Evolutionary conservation across 768 basidiomycete species (phyloP).

Genomic region (Inosperma sp.): DNA sequence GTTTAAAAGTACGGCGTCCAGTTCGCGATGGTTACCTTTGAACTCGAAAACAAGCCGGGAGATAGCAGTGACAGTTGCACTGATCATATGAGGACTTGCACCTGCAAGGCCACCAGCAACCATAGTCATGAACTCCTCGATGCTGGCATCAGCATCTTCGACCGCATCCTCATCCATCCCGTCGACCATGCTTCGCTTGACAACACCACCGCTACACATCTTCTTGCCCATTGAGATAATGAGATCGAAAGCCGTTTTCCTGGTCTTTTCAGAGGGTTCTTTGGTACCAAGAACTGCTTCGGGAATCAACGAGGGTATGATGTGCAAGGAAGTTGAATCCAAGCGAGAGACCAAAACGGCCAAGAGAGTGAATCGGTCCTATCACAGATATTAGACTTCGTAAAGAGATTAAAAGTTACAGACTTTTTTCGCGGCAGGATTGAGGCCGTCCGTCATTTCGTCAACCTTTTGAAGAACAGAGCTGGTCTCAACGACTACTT

Average conservation of each 20-base stretch:
- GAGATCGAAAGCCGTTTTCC: slow-evolving; percentile 85
- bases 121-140: slow-evolving; percentile 97
- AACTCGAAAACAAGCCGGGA: slow-evolving; percentile 95
- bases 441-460: slow-evolving; percentile 57
- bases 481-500: slow-evolving; percentile 52
- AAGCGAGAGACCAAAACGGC: slow-evolving; percentile 62
- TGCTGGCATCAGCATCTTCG: slow-evolving; percentile 52
- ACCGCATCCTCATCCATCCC: slow-evolving; percentile 74
- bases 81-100: slow-evolving; percentile 95
- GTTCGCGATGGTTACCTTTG: slow-evolving; percentile 59
- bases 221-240: slow-evolving; percentile 89
- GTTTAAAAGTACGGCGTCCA: too few relatives aligned
- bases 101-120: slow-evolving; percentile 91
- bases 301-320: slow-evolving; percentile 85
- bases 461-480: slow-evolving; percentile 61
- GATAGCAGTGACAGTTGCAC: slow-evolving; percentile 91
- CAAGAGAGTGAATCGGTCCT: slow-evolving; percentile 84
- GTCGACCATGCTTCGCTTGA: slow-evolving; percentile 70
- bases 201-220: slow-evolving; percentile 83
- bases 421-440: slow-evolving; percentile 86
- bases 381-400: slow-evolving; percentile 13
- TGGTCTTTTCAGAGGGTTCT: slow-evolving; percentile 83
- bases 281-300: slow-evolving; percentile 95
- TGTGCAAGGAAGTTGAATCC: slow-evolving; percentile 66
- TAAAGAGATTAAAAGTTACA: neutral